Conservation (phyloP, 768 basidiomycete species). For the Mycena vitilis region DNA sequence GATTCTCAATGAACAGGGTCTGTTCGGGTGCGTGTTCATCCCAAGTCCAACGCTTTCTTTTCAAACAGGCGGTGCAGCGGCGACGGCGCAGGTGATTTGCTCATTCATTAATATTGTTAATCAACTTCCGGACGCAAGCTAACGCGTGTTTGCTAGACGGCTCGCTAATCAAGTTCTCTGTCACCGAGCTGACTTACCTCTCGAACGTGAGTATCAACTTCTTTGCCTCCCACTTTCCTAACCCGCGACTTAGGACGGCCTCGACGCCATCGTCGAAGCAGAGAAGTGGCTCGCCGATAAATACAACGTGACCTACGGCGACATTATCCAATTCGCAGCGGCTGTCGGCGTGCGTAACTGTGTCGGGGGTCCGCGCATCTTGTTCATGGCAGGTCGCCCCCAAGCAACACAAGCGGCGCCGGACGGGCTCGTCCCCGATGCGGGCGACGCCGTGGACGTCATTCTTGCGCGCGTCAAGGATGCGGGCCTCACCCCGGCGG, state of each 20-base stretch:
- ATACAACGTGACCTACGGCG: constrained; percentile 29
- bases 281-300: constrained; percentile 17
- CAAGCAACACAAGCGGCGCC: constrained; percentile 28
- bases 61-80: constrained; percentile 18
- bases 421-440: constrained; percentile 19
- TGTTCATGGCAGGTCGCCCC: constrained; percentile 40
- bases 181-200: constrained; percentile 19
- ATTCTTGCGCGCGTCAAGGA: constrained; percentile 25
- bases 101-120: not conserved
- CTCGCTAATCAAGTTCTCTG: constrained; percentile 25
- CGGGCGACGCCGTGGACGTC: constrained; percentile 28
- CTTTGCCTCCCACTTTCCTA: not conserved
- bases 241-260: constrained; percentile 4
- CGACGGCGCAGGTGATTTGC: constrained; percentile 18
- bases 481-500: constrained; percentile 29
- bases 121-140: not conserved
- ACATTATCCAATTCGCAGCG: constrained; percentile 47
- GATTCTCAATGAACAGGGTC: not conserved
- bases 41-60: not conserved
- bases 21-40: constrained; percentile 21
- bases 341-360: constrained; percentile 45
- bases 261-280: constrained; percentile 20
- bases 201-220: constrained; percentile 10
- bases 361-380: constrained; percentile 41
- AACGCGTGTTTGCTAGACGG: constrained; percentile 16